Percentiles rank a stretch among this genome's conserved stretches.
These are phyloP conservation scores for Niebla homalea DNA, from an alignment of 495 filamentous ascomycete genomes.

Conservation along the genomic window DNA sequence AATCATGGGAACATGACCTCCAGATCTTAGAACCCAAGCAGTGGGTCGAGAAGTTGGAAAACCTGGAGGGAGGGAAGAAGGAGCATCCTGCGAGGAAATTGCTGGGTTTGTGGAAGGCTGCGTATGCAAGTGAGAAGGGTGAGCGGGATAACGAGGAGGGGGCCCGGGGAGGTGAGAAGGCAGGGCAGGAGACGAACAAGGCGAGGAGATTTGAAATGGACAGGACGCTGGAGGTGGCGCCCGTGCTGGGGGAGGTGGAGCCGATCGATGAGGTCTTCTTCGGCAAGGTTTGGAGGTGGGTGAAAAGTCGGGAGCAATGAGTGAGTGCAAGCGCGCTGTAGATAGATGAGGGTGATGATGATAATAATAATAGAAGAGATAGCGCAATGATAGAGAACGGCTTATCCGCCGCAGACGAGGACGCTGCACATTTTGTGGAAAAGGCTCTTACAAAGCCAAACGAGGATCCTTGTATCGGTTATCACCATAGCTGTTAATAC, in stretches of 20 bases:
- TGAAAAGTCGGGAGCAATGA: constrained; percentile 9
- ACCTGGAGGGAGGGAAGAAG: constrained; percentile 11
- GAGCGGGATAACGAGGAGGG: constrained; percentile 3
- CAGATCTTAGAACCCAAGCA: constrained; percentile 23
- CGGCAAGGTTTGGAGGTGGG: constrained; percentile 34
- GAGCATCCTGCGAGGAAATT: constrained; percentile 29
- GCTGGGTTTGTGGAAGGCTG: constrained; percentile 33
- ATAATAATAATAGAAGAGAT: too few species aligned
- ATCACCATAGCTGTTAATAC: too few species aligned
- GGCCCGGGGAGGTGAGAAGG: constrained; percentile 4
- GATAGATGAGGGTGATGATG: too few species aligned
- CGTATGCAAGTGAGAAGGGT: constrained; percentile 14
- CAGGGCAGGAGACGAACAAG: not conserved
- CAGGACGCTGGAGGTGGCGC: constrained; percentile 20
- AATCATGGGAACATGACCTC: constrained; percentile 20
- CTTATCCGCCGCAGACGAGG: too few species aligned
- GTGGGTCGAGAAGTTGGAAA: constrained; percentile 32
- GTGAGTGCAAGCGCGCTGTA: too few species aligned
- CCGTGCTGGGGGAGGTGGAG: constrained; percentile 21
- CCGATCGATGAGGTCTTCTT: constrained; percentile 29
- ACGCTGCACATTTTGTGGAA: too few species aligned
- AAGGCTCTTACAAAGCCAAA: too few species aligned
- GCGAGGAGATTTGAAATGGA: constrained; percentile 19
- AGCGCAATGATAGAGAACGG: too few species aligned
- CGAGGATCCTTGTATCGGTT: too few species aligned